Evolutionary conservation across 805 yeast genomes (phyloP).

Genomic region (Ogataea allantospora): DNA sequence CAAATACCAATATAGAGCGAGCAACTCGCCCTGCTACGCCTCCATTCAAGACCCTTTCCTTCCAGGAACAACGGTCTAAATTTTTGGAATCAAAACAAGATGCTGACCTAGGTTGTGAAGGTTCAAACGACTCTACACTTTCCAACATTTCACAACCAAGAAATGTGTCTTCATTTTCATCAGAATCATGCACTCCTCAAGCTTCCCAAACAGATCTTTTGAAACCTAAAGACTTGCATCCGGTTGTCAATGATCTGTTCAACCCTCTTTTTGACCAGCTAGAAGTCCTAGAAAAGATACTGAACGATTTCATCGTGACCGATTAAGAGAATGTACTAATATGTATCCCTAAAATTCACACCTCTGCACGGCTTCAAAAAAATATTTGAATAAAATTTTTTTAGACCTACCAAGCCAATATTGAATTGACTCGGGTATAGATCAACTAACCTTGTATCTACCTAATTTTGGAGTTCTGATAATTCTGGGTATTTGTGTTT

Average conservation of each 20-base stretch:
- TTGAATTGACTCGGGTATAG: constrained; percentile 1
- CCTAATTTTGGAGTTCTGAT: background rate
- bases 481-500: background rate
- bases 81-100: constrained; percentile 16
- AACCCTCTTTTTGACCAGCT: constrained; percentile 54
- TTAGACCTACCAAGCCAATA: background rate
- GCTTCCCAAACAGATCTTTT: constrained; percentile 9
- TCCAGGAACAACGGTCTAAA: constrained; percentile 22
- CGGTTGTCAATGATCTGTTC: constrained; percentile 52
- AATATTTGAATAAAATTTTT: constrained; percentile 3
- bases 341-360: background rate
- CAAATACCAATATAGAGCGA: constrained; percentile 11
- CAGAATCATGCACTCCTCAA: constrained; percentile 25
- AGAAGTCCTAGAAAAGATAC: constrained; percentile 29
- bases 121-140: constrained; percentile 5
- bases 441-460: background rate
- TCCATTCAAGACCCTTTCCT: constrained; percentile 19
- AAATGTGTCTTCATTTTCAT: constrained; percentile 13
- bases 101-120: background rate
- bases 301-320: constrained; percentile 21
- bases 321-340: constrained; percentile 5
- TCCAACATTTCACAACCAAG: constrained; percentile 5
- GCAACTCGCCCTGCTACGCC: constrained; percentile 2
- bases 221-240: constrained; percentile 32
- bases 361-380: constrained; percentile 3